A percentile compares a stretch with the other conserved stretches of the same genome.
Evolutionary conservation across 345 rosid genomes (phyloP).

Genomic region (Salix koriyanagi): DNA sequence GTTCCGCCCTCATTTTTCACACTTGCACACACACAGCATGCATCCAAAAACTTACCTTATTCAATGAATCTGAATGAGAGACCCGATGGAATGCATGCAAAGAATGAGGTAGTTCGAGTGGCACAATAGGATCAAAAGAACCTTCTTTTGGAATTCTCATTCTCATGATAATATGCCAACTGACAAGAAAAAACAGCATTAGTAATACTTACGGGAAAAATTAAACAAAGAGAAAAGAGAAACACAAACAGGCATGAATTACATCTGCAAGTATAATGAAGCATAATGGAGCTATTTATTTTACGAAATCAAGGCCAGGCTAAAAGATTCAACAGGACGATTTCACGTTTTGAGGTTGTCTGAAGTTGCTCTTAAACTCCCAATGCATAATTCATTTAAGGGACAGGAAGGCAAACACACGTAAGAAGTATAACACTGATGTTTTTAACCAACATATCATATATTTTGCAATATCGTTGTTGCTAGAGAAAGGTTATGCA

Average conservation of each 20-base stretch:
- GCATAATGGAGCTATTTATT: not conserved
- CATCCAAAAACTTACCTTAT: slow-evolving; percentile 32
- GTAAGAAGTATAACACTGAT: not conserved
- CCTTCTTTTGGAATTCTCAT: slow-evolving; percentile 53
- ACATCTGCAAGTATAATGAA: not conserved
- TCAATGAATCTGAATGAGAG: slow-evolving; percentile 38
- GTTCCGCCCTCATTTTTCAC: not conserved
- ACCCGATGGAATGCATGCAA: slow-evolving; percentile 68
- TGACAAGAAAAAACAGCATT: slow-evolving; percentile 19
- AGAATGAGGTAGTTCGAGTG: slow-evolving; percentile 71
- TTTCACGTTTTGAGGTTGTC: not conserved
- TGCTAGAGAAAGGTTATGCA: not conserved
- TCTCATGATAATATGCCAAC: slow-evolving; percentile 69
- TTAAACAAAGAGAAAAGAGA: not conserved
- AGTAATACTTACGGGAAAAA: not conserved
- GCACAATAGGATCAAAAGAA: slow-evolving; percentile 59
- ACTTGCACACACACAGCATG: not conserved
- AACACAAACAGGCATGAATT: not conserved
- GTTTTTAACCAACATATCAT: not conserved
- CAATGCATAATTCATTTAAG: not conserved
- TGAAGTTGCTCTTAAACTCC: not conserved
- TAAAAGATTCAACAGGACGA: not conserved
- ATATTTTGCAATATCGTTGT: not conserved
- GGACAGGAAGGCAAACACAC: not conserved
- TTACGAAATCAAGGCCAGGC: not conserved